These are phyloP conservation scores for Silene conica DNA, from an alignment of 148 eudicot genomes.

Conservation along the genomic window DNA sequence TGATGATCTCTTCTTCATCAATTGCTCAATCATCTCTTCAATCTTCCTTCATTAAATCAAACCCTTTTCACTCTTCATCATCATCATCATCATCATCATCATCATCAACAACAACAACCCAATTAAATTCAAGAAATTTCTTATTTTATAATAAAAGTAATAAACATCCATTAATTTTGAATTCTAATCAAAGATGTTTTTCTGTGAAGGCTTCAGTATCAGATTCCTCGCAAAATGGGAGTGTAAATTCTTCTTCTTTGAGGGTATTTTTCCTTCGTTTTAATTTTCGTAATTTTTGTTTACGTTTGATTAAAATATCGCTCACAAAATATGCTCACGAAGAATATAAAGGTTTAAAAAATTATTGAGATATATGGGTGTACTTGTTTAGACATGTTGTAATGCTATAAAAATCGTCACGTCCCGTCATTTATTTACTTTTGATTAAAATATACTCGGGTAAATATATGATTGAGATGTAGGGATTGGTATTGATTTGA, in stretches of 20 bases:
- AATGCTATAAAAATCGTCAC: too few species aligned
- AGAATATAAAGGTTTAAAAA: too few species aligned
- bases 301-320: too few species aligned
- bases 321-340: too few species aligned
- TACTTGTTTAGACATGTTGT: too few species aligned
- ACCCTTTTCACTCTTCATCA: neutral
- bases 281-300: too few species aligned
- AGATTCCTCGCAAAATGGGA: slow-evolving; percentile 10
- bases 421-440: too few species aligned
- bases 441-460: too few species aligned
- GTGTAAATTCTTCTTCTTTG: slow-evolving; percentile 12
- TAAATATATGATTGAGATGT: too few species aligned
- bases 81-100: slow-evolving; percentile 7
- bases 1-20: slow-evolving; percentile 7
- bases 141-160: slow-evolving; percentile 9
- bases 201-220: slow-evolving; percentile 22
- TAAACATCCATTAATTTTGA: neutral
- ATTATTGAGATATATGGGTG: too few species aligned
- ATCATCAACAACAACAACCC: slow-evolving; percentile 3
- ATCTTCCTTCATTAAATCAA: neutral
- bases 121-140: slow-evolving; percentile 15
- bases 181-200: slow-evolving; percentile 21
- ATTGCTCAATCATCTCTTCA: neutral
- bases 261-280: slow-evolving; percentile 18
- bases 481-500: too few species aligned